Base-by-base conservation (phyloP, 2,329 filamentous ascomycete genomes). In the Alternaria triticina region DNA sequence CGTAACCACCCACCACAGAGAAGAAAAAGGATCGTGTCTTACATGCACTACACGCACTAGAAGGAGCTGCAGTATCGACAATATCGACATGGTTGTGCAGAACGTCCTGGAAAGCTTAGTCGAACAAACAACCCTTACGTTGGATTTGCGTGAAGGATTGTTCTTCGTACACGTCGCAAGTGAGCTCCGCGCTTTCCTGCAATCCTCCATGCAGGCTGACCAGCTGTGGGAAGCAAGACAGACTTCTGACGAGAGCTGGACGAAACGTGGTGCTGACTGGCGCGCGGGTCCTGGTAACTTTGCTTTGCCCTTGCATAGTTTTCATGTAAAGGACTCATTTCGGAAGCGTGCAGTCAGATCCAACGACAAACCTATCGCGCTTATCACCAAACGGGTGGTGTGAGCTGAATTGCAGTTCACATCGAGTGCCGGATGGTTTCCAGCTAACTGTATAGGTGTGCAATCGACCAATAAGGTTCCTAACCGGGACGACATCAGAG, bases 41-140 rank as follows among this genome's bases (percentile, higher is more conserved):
- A 58, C 58, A 67, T 63, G 50, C 58, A 57, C 67, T 52, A 59
- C 57, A 66, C 61, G 49, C 58, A 57, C 67, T 69, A 64, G 22
- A 27, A 33, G 27, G 49, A 54, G 57, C 51, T 64, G 60, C 62
- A 67, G 58, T 45, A 61, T 66, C 67, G 60, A 61, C 50, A 47
- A 55, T 40, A 56, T 50, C 28, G 20, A 27, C 12, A 25, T 27
- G 22, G 28, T 40, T 15, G 9, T 50, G 46, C 12, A 47, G 22
- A 23, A 15, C 22, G 30, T 23, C 36, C 22, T 25, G 15, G 6
- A 40, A 30, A 47, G 36, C 17, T 44, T 46, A 17, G 36, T 45
- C 52, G n/a, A 17, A 17, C 25, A 47, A n/a, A 25, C 54, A 27
- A 6, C 30, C 22, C 22, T 54, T 54, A 22, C 25, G 40, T 33